Percentiles rank a stretch among this genome's conserved stretches.
Conservation (phyloP, 495 filamentous ascomycete genomes). For the Cercophora newfieldiana region DNA sequence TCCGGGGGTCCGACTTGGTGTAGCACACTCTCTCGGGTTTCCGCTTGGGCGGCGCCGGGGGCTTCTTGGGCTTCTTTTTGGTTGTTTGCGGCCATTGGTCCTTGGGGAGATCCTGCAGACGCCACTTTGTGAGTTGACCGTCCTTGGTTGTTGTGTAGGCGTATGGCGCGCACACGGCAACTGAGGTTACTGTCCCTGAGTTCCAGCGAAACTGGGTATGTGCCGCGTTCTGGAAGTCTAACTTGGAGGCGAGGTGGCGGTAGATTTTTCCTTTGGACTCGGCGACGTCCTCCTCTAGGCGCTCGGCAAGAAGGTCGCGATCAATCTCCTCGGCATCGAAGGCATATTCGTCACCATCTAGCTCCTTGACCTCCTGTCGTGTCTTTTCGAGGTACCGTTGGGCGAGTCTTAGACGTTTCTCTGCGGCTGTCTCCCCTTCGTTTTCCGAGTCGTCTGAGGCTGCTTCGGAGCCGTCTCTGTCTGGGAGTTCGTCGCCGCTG, state of each 20-base stretch:
- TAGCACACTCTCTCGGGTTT: conserved; percentile 71
- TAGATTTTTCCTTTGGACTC: conserved; percentile 91
- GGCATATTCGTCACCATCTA: conserved; percentile 50
- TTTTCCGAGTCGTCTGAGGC: conserved; percentile 57
- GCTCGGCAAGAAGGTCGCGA: conserved; percentile 82
- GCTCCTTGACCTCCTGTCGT: conserved; percentile 64
- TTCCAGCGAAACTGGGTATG: conserved; percentile 74
- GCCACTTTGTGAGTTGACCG: conserved; percentile 82
- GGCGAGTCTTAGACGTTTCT: conserved; percentile 82
- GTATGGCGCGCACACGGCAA: conserved; percentile 75
- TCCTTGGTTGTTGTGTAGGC: conserved; percentile 89
- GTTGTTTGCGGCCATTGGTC: conserved; percentile 55
- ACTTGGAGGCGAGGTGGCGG: conserved; percentile 67
- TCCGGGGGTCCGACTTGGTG: conserved; percentile 62
- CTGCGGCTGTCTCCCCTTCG: conserved; percentile 78
- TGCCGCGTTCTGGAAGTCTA: conserved; percentile 62
- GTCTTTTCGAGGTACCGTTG: conserved; percentile 93
- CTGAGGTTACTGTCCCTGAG: conserved; percentile 71
- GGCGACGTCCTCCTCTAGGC: conserved; percentile 88
- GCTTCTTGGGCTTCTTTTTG: conserved; percentile 60
- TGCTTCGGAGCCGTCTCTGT: conserved; percentile 45
- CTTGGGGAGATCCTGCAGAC: conserved; percentile 61
- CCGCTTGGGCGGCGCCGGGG: conserved; percentile 62
- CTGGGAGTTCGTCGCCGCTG: conserved; percentile 34
- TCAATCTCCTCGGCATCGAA: conserved; percentile 95